Percentiles rank a stretch among this genome's conserved stretches.
These are phyloP conservation scores for Mycena albidolilacea DNA, from an alignment of 768 basidiomycete genomes.

Conservation along the genomic window DNA sequence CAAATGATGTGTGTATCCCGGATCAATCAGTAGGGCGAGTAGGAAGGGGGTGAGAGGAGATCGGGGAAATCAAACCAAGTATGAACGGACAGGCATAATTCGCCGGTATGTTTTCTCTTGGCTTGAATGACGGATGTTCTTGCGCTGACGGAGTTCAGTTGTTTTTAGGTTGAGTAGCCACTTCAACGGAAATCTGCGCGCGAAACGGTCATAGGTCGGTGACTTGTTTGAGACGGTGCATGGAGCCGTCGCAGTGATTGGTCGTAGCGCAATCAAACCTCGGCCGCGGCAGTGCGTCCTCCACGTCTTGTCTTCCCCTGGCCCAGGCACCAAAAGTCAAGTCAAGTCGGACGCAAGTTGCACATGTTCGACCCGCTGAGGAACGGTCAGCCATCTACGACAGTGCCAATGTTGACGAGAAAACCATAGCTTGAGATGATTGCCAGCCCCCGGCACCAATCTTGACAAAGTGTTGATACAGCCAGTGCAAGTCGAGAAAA, in stretches of 20 bases:
- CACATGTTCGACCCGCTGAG: not conserved
- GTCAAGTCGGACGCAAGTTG: not conserved
- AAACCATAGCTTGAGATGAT: not conserved
- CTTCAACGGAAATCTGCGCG: not conserved
- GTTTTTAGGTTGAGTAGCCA: slow-evolving; percentile 7
- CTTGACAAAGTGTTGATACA: not conserved
- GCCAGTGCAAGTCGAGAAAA: not conserved
- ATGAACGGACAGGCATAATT: no score
- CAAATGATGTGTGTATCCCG: not conserved
- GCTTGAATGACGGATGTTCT: no score
- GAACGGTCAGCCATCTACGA: not conserved
- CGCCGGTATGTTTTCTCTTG: no score
- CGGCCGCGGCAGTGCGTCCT: no score
- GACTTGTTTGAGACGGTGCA: no score
- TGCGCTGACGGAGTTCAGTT: not conserved
- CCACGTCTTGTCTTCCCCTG: no score
- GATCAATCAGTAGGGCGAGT: not conserved
- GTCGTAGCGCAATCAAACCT: no score
- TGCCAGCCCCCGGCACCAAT: not conserved
- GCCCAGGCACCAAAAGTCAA: not conserved
- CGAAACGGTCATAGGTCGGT: not conserved
- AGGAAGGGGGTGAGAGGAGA: not conserved
- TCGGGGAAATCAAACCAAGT: not conserved
- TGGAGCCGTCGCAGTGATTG: no score
- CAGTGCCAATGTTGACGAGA: not conserved